phyloP scores from a whole-genome alignment of 2,329 filamentous ascomycete species.

The Colletotrichum tropicale region DNA sequence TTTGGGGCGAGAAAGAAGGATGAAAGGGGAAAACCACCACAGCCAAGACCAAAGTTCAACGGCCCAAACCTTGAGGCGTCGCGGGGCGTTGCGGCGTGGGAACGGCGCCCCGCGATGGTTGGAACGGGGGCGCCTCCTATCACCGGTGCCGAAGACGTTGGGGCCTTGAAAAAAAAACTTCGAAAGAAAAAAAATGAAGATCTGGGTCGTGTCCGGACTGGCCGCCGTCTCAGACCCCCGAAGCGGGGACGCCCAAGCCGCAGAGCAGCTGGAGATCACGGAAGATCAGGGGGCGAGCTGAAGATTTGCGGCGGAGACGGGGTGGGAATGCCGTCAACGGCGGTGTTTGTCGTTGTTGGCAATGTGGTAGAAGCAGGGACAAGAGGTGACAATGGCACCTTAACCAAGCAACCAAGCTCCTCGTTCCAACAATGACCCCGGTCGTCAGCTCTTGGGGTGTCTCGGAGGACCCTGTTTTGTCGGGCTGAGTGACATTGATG shows the following conservation, averaged over 20 bases:
- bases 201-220: not conserved
- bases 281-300: constrained; percentile 9
- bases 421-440: not conserved
- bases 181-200: not conserved
- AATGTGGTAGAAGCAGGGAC: not conserved
- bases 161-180: not conserved
- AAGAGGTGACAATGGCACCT: not conserved
- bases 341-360: not conserved
- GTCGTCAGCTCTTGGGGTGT: not conserved
- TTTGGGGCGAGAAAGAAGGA: not conserved
- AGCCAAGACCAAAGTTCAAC: not conserved
- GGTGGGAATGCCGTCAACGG: not conserved
- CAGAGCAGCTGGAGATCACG: not conserved
- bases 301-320: not conserved
- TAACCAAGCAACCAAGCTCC: not conserved
- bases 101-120: not conserved
- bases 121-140: not conserved
- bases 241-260: not conserved
- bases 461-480: constrained; percentile 2
- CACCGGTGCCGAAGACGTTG: not conserved
- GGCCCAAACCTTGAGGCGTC: not conserved
- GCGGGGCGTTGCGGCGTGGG: not conserved
- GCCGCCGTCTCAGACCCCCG: constrained; percentile 11
- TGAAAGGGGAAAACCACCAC: not conserved
- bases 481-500: not conserved